A percentile compares a stretch with the other conserved stretches of the same genome.
Evolutionary conservation across 1,284 basidiomycete species (phyloP).

Genomic region (Leccinum olivaceoglutinosum): DNA sequence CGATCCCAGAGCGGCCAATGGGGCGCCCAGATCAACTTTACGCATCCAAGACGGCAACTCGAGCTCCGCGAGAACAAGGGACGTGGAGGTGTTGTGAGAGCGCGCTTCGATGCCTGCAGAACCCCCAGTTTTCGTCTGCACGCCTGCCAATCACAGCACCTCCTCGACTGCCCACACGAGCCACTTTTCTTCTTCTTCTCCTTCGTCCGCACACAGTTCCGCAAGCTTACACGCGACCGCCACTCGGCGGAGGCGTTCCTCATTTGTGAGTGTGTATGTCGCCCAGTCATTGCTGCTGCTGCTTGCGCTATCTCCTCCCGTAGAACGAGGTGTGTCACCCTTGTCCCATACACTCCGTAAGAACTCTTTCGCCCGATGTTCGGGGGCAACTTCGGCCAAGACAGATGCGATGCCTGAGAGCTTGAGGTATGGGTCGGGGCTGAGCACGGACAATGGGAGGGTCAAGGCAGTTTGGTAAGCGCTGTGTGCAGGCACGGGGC

Average conservation of each 20-base stretch:
- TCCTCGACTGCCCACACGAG: slow-evolving; percentile 61
- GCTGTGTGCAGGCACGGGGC: slow-evolving; percentile 31
- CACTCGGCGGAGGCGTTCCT: slow-evolving; percentile 54
- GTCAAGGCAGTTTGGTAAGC: slow-evolving; percentile 55
- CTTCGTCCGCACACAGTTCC: slow-evolving; percentile 41
- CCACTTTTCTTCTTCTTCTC: slow-evolving; percentile 50
- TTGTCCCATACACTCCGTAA: slow-evolving; percentile 41
- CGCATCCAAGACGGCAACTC: slow-evolving; percentile 58
- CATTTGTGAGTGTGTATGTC: slow-evolving; percentile 30
- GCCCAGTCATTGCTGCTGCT: slow-evolving; percentile 15
- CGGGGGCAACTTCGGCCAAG: slow-evolving; percentile 58
- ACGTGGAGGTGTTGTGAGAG: neutral
- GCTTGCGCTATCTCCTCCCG: slow-evolving; percentile 2
- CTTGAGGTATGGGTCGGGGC: slow-evolving; percentile 56
- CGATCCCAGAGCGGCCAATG: slow-evolving; percentile 60
- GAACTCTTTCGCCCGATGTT: slow-evolving; percentile 47
- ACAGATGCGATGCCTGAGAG: slow-evolving; percentile 63
- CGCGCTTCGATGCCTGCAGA: neutral
- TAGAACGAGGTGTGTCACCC: slow-evolving; percentile 4
- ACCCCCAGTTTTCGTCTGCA: slow-evolving; percentile 2
- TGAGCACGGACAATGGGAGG: slow-evolving; percentile 46
- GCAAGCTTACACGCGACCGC: slow-evolving; percentile 66
- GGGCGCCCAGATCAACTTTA: slow-evolving; percentile 59
- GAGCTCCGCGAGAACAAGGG: slow-evolving; percentile 42
- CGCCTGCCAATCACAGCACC: slow-evolving; percentile 39